A percentile compares a stretch with the other conserved stretches of the same genome.
These are phyloP conservation scores for Psilocybe subaeruginosa DNA, from an alignment of 768 basidiomycete species.

Conservation along the genomic window DNA sequence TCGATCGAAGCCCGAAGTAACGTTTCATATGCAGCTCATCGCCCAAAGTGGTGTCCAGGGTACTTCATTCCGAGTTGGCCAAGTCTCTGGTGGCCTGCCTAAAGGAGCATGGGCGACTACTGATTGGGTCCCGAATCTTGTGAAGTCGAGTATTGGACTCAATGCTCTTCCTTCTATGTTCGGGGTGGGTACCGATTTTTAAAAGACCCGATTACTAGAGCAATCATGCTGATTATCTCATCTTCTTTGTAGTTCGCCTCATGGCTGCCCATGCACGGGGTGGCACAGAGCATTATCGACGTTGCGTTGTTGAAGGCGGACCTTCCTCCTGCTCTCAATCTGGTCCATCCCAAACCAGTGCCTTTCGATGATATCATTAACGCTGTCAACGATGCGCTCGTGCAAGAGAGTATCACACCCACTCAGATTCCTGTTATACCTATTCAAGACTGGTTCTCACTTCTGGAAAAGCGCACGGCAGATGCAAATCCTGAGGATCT, in stretches of 20 bases:
- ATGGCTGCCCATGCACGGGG: slow-evolving; percentile 41
- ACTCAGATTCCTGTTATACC: slow-evolving; percentile 24
- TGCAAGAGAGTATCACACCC: slow-evolving; percentile 14
- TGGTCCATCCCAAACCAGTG: slow-evolving; percentile 39
- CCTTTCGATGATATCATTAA: slow-evolving; percentile 30
- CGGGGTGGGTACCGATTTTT: slow-evolving; percentile 25
- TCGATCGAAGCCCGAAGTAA: background rate
- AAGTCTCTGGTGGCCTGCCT: slow-evolving; percentile 35
- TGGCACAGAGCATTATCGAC: slow-evolving; percentile 33
- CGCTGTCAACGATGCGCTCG: slow-evolving; percentile 20
- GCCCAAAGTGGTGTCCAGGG: slow-evolving; percentile 29
- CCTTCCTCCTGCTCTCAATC: slow-evolving; percentile 31
- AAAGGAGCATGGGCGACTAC: slow-evolving; percentile 41
- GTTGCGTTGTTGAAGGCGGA: slow-evolving; percentile 25
- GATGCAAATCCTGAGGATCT: slow-evolving; percentile 28
- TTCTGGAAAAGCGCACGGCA: slow-evolving; percentile 25
- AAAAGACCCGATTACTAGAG: background rate
- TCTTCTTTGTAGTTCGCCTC: slow-evolving; percentile 22
- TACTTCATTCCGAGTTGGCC: slow-evolving; percentile 37
- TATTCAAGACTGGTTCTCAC: slow-evolving; percentile 31
- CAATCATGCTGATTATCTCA: background rate
- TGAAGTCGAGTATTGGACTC: slow-evolving; percentile 37
- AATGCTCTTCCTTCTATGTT: slow-evolving; percentile 29
- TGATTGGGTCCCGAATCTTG: slow-evolving; percentile 43
- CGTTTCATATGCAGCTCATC: slow-evolving; percentile 11